Conservation (phyloP, 2,329 filamentous ascomycete genomes). For the Xylaria sp. region DNA sequence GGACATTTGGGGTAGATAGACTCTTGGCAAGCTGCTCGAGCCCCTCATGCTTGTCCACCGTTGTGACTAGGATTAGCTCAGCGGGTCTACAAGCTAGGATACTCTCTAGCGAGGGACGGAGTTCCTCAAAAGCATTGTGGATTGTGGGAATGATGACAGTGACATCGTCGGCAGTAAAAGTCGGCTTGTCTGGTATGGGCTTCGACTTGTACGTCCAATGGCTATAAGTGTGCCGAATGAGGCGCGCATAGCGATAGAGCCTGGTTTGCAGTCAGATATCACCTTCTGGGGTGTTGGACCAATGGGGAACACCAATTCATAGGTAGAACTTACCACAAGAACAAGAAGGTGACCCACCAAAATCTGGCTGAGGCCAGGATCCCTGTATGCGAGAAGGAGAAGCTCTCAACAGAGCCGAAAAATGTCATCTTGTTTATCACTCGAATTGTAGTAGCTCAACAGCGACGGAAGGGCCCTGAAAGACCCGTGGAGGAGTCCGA, state of each 20-base stretch:
- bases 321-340: conserved; percentile 59
- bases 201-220: conserved; percentile 90
- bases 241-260: conserved; percentile 86
- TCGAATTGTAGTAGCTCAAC: background rate
- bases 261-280: conserved; percentile 58
- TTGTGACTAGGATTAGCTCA: conserved; percentile 87
- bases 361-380: conserved; percentile 59
- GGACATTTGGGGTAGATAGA: conserved; percentile 69
- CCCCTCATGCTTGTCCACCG: conserved; percentile 78
- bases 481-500: background rate
- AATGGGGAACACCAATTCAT: conserved; percentile 28
- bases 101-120: conserved; percentile 82
- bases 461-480: background rate
- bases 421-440: conserved; percentile 40
- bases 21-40: conserved; percentile 74
- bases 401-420: conserved; percentile 33
- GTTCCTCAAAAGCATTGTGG: conserved; percentile 84
- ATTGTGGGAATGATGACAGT: conserved; percentile 95
- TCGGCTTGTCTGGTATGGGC: conserved; percentile 83
- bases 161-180: conserved; percentile 82
- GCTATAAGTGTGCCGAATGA: conserved; percentile 85
- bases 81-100: conserved; percentile 76
- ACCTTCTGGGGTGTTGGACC: conserved; percentile 40
- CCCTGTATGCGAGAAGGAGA: conserved; percentile 45
- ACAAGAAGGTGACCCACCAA: conserved; percentile 59